Percentiles rank a stretch among this genome's conserved stretches.
Conservation (phyloP, 768 basidiomycete species). For the Lactifluus volemus region DNA sequence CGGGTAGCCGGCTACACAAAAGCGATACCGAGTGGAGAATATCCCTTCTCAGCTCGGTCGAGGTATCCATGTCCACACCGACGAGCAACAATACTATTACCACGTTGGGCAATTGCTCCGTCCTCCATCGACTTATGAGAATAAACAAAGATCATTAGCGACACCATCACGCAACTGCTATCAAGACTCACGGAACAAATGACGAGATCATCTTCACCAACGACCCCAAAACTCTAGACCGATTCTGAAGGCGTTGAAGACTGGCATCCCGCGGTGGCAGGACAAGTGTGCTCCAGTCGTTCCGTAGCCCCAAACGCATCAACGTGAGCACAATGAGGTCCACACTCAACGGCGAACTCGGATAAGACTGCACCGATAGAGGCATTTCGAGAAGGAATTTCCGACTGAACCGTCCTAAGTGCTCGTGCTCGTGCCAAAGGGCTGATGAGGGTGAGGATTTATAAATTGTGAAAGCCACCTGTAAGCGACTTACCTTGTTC, state of each 20-base stretch:
- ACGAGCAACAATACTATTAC: constrained; percentile 44
- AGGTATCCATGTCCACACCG: constrained; percentile 45
- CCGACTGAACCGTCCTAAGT: not conserved
- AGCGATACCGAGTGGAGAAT: constrained; percentile 40
- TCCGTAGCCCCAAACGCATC: constrained; percentile 9
- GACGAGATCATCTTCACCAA: constrained; percentile 10
- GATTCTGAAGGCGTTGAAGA: constrained; percentile 3
- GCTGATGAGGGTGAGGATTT: constrained; percentile 10
- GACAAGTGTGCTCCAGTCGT: not conserved
- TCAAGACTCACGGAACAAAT: constrained; percentile 3
- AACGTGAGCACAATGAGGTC: constrained; percentile 6
- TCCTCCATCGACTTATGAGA: constrained; percentile 24
- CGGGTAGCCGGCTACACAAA: constrained; percentile 36
- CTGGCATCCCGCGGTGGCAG: not conserved
- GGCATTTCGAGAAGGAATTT: constrained; percentile 14
- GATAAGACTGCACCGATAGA: constrained; percentile 9
- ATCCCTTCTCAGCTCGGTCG: constrained; percentile 36
- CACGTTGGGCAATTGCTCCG: constrained; percentile 39
- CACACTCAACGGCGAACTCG: constrained; percentile 7
- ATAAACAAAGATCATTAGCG: not conserved
- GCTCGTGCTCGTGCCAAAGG: constrained; percentile 3
- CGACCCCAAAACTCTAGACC: not conserved
- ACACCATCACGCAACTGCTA: not conserved
- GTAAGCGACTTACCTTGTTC: constrained; percentile 30
- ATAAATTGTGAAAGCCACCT: not conserved